A percentile compares a stretch with the other conserved stretches of the same genome.
Evolutionary conservation across 73 alveolate species (phyloP).

Genomic region (Loxodes magnus): DNA sequence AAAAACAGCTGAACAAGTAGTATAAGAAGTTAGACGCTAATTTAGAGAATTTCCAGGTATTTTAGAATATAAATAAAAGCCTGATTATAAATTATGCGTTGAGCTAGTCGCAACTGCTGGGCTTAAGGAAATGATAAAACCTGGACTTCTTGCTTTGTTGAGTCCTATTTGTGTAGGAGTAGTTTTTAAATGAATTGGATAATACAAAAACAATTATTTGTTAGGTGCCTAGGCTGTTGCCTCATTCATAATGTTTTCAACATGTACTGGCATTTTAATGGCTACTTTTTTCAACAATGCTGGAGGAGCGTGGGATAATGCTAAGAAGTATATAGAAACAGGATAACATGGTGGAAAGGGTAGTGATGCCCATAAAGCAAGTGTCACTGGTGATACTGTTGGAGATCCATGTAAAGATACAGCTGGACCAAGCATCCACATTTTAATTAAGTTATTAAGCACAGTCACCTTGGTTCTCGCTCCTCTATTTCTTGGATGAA

Average conservation of each 20-base stretch:
- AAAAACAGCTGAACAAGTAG: conserved; percentile 66
- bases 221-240: too few relatives aligned
- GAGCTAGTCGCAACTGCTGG: conserved; percentile 64
- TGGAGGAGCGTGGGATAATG: conserved; percentile 95
- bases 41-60: conserved; percentile 66
- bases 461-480: conserved; percentile 80
- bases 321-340: conserved; percentile 77
- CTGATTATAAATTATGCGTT: conserved; percentile 54
- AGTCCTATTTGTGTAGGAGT: conserved; percentile 56
- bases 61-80: conserved; percentile 46
- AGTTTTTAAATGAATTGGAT: conserved; percentile 38
- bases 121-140: conserved; percentile 60
- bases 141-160: conserved; percentile 55
- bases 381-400: conserved; percentile 88
- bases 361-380: conserved; percentile 83
- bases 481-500: conserved; percentile 75
- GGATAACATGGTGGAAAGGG: conserved; percentile 86
- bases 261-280: conserved; percentile 72
- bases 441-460: conserved; percentile 55
- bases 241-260: conserved; percentile 80
- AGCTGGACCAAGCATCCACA: conserved; percentile 90
- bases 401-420: conserved; percentile 92
- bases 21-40: conserved; percentile 65
- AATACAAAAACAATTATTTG: conserved; percentile 29
- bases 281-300: conserved; percentile 85